Conservation (phyloP, 2,329 filamentous ascomycete genomes). For the Drechslera avenae region DNA sequence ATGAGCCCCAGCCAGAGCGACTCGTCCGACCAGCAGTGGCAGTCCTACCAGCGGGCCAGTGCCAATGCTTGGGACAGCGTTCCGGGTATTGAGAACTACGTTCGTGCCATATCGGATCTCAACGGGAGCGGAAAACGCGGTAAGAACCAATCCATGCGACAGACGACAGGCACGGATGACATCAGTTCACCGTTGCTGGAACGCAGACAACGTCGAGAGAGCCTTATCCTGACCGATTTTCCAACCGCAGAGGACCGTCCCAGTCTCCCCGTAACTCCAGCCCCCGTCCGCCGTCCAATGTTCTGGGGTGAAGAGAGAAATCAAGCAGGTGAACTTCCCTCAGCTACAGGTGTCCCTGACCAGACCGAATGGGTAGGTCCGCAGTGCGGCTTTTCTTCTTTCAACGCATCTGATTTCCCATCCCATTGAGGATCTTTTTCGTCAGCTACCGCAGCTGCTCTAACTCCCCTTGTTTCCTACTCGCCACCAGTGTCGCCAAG, state of each 20-base stretch:
- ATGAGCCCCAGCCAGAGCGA: constrained; percentile 22
- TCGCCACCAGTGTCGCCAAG: too few relatives aligned
- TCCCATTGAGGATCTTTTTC: too few relatives aligned
- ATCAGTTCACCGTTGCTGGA: constrained; percentile 42
- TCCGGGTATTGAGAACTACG: constrained; percentile 85
- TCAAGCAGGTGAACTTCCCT: constrained; percentile 66
- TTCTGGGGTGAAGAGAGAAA: constrained; percentile 70
- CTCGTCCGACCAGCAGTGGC: constrained; percentile 66
- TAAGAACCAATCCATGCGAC: constrained; percentile 49
- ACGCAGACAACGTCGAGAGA: constrained; percentile 52
- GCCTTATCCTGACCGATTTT: constrained; percentile 82
- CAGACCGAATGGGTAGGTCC: constrained; percentile 94
- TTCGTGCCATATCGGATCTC: constrained; percentile 70
- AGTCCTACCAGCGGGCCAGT: constrained; percentile 67
- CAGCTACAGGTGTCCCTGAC: constrained; percentile 80
- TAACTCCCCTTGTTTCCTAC: too few relatives aligned
- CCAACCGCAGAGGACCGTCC: constrained; percentile 81
- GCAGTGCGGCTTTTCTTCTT: constrained; percentile 43
- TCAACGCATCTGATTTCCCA: too few relatives aligned
- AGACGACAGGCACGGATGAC: constrained; percentile 33
- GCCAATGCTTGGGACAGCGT: constrained; percentile 91
- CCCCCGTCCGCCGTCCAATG: constrained; percentile 71
- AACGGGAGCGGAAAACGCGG: constrained; percentile 59
- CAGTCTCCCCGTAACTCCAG: constrained; percentile 88
- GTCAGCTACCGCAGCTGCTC: too few relatives aligned